These are phyloP conservation scores for Medicago ruthenica DNA, from an alignment of 306 rosid genomes.

Conservation along the genomic window DNA sequence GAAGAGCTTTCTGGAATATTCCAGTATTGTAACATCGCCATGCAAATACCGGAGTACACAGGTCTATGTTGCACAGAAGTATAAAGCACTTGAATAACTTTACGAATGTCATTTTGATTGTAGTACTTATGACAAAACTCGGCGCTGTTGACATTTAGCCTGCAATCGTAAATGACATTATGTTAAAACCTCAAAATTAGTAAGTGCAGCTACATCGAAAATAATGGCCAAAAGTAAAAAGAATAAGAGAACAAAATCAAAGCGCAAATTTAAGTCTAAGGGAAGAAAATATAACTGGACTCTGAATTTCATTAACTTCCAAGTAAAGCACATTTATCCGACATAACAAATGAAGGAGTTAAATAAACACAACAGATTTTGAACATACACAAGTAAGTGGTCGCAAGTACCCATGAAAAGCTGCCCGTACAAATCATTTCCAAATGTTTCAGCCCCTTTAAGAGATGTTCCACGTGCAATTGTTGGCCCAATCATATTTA, in stretches of 20 bases:
- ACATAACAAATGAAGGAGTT: constrained; percentile 25
- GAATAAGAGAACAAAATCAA: constrained; percentile 18
- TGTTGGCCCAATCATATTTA: constrained; percentile 64
- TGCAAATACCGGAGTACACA: constrained; percentile 59
- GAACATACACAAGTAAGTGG: constrained; percentile 94
- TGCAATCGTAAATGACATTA: constrained; percentile 54
- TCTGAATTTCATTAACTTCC: constrained; percentile 22
- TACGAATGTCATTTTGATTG: constrained; percentile 70
- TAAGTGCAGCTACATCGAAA: constrained; percentile 11
- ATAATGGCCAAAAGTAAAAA: neutral
- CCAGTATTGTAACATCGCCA: constrained; percentile 69
- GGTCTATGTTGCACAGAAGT: constrained; percentile 59
- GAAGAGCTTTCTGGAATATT: constrained; percentile 61
- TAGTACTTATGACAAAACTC: constrained; percentile 71
- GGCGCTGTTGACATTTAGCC: constrained; percentile 56
- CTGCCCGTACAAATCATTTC: constrained; percentile 71
- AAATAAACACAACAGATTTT: constrained; percentile 42
- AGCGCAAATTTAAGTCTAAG: constrained; percentile 19
- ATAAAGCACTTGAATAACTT: constrained; percentile 62
- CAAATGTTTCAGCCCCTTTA: constrained; percentile 81
- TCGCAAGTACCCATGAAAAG: constrained; percentile 83
- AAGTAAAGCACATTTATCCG: constrained; percentile 24
- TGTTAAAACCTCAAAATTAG: constrained; percentile 25
- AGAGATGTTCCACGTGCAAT: constrained; percentile 68
- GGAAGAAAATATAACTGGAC: constrained; percentile 14